These are phyloP conservation scores for Ogataea degrootiae DNA, from an alignment of 805 yeast genomes.

Conservation along the genomic window DNA sequence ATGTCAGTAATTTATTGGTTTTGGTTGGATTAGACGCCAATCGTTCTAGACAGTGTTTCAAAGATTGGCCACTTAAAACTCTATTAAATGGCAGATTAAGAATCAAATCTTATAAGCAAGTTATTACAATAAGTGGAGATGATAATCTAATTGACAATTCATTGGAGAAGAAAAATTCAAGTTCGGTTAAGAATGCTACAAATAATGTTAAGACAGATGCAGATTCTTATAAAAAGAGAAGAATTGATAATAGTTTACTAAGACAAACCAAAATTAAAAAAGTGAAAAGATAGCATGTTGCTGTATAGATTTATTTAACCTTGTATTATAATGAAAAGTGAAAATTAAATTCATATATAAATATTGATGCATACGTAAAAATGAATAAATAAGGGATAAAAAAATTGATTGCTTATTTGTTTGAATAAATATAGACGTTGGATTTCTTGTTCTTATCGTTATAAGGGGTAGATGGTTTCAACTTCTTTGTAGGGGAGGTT, in stretches of 20 bases:
- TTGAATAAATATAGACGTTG: slow-evolving; percentile 8
- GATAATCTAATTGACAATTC: slow-evolving; percentile 24
- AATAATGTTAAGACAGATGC: slow-evolving; percentile 15
- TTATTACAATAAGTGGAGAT: slow-evolving; percentile 54
- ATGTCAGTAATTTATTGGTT: slow-evolving; percentile 59
- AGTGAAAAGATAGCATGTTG: background rate
- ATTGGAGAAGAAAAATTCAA: slow-evolving; percentile 17
- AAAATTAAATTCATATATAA: too few species aligned
- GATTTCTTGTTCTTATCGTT: slow-evolving; percentile 8
- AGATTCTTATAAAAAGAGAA: slow-evolving; percentile 17
- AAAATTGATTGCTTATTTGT: background rate
- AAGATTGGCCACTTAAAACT: slow-evolving; percentile 57
- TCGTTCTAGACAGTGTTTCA: slow-evolving; percentile 55
- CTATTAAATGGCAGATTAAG: slow-evolving; percentile 73
- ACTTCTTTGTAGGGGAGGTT: background rate
- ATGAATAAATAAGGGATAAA: too few species aligned
- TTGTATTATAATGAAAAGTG: background rate
- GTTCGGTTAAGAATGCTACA: slow-evolving; percentile 2
- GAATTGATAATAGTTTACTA: slow-evolving; percentile 9
- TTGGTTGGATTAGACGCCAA: slow-evolving; percentile 67
- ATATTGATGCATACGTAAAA: too few species aligned
- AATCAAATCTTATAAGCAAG: slow-evolving; percentile 71
- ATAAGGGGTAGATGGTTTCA: too few species aligned
- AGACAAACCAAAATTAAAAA: slow-evolving; percentile 15
- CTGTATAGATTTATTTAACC: background rate